Conservation (phyloP, 192 early-diverging fungal genomes). For the Gonapodya prolifera region DNA sequence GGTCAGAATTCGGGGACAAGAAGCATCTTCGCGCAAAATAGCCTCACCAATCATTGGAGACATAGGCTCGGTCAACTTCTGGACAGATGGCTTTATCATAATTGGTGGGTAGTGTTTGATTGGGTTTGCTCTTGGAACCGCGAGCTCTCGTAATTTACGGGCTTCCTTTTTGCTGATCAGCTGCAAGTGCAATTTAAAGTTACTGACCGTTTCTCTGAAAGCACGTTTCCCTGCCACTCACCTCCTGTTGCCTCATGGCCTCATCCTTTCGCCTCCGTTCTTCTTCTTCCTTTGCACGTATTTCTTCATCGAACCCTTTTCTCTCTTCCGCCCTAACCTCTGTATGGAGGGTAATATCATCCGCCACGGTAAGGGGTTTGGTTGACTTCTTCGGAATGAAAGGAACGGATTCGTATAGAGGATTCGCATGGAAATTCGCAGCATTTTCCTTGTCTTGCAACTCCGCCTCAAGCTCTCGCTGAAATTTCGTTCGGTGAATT, state of each 20-base stretch:
- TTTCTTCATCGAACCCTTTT: slow-evolving; percentile 44
- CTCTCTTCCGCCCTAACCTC: slow-evolving; percentile 53
- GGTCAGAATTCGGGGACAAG: no score
- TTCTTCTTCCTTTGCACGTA: background rate
- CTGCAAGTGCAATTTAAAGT: slow-evolving; percentile 9
- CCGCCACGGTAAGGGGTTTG: slow-evolving; percentile 37
- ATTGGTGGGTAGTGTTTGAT: slow-evolving; percentile 34
- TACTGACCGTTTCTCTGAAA: background rate
- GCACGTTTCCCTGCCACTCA: slow-evolving; percentile 14
- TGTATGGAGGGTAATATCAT: slow-evolving; percentile 30
- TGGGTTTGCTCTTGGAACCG: slow-evolving; percentile 50
- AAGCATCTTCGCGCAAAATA: background rate
- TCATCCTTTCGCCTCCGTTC: slow-evolving; percentile 15
- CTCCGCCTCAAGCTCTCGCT: slow-evolving; percentile 24
- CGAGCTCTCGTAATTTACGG: slow-evolving; percentile 31
- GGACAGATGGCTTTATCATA: slow-evolving; percentile 35
- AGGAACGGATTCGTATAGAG: slow-evolving; percentile 30
- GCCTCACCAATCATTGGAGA: slow-evolving; percentile 3
- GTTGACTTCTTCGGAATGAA: slow-evolving; percentile 45
- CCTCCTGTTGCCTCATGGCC: slow-evolving; percentile 38
- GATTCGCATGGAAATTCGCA: slow-evolving; percentile 41
- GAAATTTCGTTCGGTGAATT: slow-evolving; percentile 23
- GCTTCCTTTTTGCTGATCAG: slow-evolving; percentile 41
- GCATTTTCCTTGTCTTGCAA: slow-evolving; percentile 10
- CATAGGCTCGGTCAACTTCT: slow-evolving; percentile 27